A percentile compares a stretch with the other conserved stretches of the same genome.
These are phyloP conservation scores for Sesbania bispinosa DNA, from an alignment of 306 rosid species.

Conservation along the genomic window DNA sequence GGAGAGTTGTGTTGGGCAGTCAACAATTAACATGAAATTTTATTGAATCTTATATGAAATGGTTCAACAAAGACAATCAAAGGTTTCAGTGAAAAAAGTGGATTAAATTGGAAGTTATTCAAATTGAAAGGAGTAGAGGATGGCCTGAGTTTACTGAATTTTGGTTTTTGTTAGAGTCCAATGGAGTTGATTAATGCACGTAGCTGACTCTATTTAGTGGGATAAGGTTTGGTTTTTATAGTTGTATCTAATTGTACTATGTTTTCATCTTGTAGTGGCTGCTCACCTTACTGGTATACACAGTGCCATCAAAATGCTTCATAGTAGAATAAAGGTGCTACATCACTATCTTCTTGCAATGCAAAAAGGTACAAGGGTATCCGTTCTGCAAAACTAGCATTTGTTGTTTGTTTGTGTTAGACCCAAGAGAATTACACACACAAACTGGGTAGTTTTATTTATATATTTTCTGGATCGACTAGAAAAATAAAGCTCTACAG, in stretches of 20 bases:
- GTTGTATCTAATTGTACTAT: neutral
- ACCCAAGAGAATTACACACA: too few species aligned
- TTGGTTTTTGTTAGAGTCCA: neutral
- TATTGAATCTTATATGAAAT: neutral
- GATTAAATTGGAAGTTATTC: neutral
- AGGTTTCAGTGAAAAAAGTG: neutral
- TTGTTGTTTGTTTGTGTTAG: too few species aligned
- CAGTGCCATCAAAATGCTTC: constrained; percentile 97
- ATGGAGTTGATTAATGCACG: neutral
- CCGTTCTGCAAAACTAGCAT: constrained; percentile 15
- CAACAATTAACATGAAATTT: neutral
- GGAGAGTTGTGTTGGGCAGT: neutral
- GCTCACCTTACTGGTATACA: constrained; percentile 96
- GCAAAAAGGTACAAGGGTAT: constrained; percentile 70
- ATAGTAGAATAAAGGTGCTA: constrained; percentile 86
- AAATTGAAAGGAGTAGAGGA: neutral
- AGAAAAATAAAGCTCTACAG: too few species aligned
- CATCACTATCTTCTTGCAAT: constrained; percentile 85
- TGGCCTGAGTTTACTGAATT: neutral
- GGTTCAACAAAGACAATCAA: neutral
- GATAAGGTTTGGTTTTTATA: neutral
- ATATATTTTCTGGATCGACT: too few species aligned
- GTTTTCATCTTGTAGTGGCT: constrained; percentile 62
- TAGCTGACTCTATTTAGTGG: neutral
- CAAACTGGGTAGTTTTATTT: too few species aligned